Base-by-base conservation (phyloP, 1,284 basidiomycete genomes). In the Schizophyllum amplum region DNA sequence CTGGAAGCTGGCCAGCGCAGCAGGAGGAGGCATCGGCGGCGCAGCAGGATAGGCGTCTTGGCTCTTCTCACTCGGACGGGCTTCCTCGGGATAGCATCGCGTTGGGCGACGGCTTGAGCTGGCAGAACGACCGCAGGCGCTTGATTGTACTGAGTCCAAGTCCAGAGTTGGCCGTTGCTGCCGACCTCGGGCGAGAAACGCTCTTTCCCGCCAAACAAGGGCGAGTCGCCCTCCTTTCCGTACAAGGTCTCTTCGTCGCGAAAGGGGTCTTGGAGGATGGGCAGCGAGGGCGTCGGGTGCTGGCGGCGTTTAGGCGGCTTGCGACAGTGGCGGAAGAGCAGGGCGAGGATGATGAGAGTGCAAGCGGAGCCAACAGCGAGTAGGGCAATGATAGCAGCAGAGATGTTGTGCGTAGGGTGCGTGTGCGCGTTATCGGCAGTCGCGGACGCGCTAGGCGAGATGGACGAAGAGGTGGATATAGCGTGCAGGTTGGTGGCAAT, bases 141-240 rank as follows among this genome's bases (percentile, higher is more conserved):
- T 50, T 75, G 77, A n/a, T 76, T 74, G 65, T 86, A 86, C 61
- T 84, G 81, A 2, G 82, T 80, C 85, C 85, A 88, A 47, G 76
- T 72, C 74, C 77, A 81, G 24, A 75, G 66, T 2, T 75, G 73
- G 17, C 70, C 71, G 55, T 73, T 75, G 47, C 61, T 63, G 13
- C 72, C 74, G 59, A 75, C 71, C 24, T 74, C 69, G 20, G 74
- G 69, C 1, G 86, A 87, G 47, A 78, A 70, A 24, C 80, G 71
- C 65, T 89, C 86, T 63, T 83, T 82, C 2, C 87, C 87, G 17
- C 87, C 87, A 65, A 90, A 90, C 47, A 89, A 70, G 17, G 84
- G 84, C 1, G 87, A 88, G 25, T 84, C 83, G 52, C 83, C 78
- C 49, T 62, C 59, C 13, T 51, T 52, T 7, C 9, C 59, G 47